A percentile compares a stretch with the other conserved stretches of the same genome.
These are phyloP conservation scores for Elsinoe perseae DNA, from an alignment of 2,329 filamentous ascomycete species.

Conservation along the genomic window DNA sequence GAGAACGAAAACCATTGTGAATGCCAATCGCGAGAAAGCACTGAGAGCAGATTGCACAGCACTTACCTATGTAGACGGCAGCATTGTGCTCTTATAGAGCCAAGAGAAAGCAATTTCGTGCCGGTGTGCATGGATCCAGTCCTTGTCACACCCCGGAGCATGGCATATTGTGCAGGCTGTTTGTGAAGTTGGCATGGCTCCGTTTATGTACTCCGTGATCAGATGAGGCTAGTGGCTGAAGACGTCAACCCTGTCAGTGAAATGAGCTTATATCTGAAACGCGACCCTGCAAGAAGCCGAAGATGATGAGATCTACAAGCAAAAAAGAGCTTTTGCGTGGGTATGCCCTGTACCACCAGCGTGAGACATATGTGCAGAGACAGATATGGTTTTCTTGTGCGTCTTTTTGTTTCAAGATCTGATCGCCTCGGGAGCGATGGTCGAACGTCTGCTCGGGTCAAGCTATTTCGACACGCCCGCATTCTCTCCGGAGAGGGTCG, in stretches of 20 bases:
- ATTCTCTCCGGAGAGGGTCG: background rate
- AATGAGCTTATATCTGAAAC: background rate
- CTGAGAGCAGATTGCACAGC: background rate
- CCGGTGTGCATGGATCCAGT: background rate
- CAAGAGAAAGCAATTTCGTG: background rate
- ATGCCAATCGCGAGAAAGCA: background rate
- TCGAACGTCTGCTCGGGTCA: background rate
- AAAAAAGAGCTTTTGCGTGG: background rate
- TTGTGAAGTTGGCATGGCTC: background rate
- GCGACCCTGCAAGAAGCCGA: background rate
- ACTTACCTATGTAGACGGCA: background rate
- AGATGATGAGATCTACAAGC: background rate
- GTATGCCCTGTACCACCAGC: background rate
- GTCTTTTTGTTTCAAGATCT: background rate
- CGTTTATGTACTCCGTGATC: constrained; percentile 10
- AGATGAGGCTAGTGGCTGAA: constrained; percentile 13
- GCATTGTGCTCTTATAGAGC: background rate
- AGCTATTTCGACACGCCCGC: background rate
- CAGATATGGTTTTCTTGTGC: background rate
- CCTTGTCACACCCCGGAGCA: background rate
- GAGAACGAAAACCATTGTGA: background rate
- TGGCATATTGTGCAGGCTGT: constrained; percentile 9
- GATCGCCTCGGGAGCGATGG: background rate
- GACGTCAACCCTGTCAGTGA: background rate
- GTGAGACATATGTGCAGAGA: background rate